Evolutionary conservation across 441 rosid species (phyloP).

Genomic region (Gossypium davidsonii): DNA sequence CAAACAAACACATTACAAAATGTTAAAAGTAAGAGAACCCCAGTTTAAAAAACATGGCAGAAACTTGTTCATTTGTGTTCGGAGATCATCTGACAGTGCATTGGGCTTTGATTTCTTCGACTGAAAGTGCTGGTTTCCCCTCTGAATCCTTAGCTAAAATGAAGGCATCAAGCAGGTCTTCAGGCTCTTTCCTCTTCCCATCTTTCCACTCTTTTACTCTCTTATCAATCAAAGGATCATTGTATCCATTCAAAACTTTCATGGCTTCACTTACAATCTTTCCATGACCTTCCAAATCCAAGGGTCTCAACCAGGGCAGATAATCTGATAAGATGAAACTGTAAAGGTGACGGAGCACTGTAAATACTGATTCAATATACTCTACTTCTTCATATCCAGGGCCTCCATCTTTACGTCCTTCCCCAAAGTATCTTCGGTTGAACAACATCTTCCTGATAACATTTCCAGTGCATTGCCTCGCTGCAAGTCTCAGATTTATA

Average conservation of each 20-base stretch:
- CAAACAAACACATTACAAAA: not conserved
- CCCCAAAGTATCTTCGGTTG: slow-evolving; percentile 29
- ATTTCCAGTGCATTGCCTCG: slow-evolving; percentile 37
- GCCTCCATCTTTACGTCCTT: slow-evolving; percentile 9
- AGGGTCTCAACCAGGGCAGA: slow-evolving; percentile 37
- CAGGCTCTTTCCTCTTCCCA: slow-evolving; percentile 26
- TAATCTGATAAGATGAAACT: slow-evolving; percentile 43
- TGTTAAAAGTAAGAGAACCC: no score
- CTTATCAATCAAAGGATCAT: slow-evolving; percentile 26
- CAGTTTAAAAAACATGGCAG: no score
- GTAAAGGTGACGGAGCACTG: slow-evolving; percentile 21
- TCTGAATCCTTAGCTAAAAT: slow-evolving; percentile 21
- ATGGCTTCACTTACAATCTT: slow-evolving; percentile 29
- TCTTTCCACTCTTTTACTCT: slow-evolving; percentile 29
- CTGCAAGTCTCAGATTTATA: slow-evolving; percentile 27
- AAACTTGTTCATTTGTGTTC: not conserved
- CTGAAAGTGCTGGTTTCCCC: slow-evolving; percentile 32
- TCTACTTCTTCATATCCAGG: slow-evolving; percentile 31
- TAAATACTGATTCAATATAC: slow-evolving; percentile 40
- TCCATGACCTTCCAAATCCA: slow-evolving; percentile 46
- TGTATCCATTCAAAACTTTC: slow-evolving; percentile 21
- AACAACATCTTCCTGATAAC: slow-evolving; percentile 40
- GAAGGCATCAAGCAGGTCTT: slow-evolving; percentile 36
- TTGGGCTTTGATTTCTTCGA: slow-evolving; percentile 39
- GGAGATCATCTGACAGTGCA: slow-evolving; percentile 28